Conservation (phyloP, 257 asterid species). For the Paraleonurus japonicus region DNA sequence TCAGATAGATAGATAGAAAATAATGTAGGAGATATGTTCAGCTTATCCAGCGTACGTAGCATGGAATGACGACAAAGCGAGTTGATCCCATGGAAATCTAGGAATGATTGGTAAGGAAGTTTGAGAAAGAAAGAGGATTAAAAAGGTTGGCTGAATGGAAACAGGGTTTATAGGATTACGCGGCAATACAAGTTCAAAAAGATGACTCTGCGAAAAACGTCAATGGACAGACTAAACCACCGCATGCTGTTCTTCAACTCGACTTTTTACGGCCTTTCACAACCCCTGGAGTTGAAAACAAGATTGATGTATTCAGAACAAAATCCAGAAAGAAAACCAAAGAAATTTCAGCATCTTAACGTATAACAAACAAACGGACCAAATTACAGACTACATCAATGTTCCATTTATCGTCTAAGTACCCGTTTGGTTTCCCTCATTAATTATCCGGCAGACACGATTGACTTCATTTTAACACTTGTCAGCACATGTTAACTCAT, state of each 20-base stretch:
- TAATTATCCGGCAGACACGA: no score
- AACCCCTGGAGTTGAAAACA: constrained; percentile 31
- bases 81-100: constrained; percentile 67
- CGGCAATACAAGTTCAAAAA: constrained; percentile 88
- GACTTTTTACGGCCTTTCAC: constrained; percentile 26
- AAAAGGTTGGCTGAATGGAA: constrained; percentile 13
- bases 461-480: no score
- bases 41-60: constrained; percentile 74
- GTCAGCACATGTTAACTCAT: no score
- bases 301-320: constrained; percentile 14
- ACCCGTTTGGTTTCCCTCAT: no score
- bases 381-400: background rate
- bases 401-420: background rate
- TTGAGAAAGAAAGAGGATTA: background rate
- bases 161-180: constrained; percentile 69
- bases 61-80: constrained; percentile 67
- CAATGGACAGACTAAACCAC: constrained; percentile 78
- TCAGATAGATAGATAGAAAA: constrained; percentile 6
- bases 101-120: background rate
- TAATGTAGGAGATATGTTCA: constrained; percentile 30
- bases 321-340: background rate
- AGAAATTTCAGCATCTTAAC: background rate
- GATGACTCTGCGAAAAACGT: constrained; percentile 73
- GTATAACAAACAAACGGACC: background rate
- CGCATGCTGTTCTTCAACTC: constrained; percentile 70